Percentiles rank a stretch among this genome's conserved stretches.
These are phyloP conservation scores for Podaxis pistillaris DNA, from an alignment of 768 basidiomycete species.

Conservation along the genomic window DNA sequence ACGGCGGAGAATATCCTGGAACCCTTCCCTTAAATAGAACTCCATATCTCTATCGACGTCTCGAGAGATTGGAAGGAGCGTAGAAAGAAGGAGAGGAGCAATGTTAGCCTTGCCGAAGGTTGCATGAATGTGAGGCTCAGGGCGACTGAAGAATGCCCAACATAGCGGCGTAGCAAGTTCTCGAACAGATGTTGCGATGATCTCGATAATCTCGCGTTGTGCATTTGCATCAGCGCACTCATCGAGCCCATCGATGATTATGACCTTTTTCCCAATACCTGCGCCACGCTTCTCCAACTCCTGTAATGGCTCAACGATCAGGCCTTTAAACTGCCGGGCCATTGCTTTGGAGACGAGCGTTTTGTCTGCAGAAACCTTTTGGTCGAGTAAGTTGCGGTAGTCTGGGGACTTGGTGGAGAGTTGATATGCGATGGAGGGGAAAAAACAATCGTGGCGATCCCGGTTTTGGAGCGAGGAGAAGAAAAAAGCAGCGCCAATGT, in stretches of 20 bases:
- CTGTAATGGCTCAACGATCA: not conserved
- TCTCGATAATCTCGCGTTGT: not conserved
- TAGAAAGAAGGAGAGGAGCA: not conserved
- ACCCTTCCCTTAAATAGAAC: not conserved
- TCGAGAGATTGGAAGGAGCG: not conserved
- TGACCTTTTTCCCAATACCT: not conserved
- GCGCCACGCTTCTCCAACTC: not conserved
- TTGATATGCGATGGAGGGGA: constrained; percentile 3
- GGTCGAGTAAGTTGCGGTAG: not conserved
- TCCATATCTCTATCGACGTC: not conserved
- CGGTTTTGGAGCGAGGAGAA: not conserved
- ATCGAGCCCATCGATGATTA: not conserved
- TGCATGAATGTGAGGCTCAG: not conserved
- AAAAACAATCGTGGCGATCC: not conserved
- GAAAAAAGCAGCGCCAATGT: constrained; percentile 1
- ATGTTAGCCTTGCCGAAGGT: not conserved
- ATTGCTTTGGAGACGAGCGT: not conserved
- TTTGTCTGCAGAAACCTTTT: not conserved
- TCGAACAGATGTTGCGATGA: not conserved
- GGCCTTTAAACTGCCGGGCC: not conserved
- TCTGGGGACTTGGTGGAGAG: not conserved
- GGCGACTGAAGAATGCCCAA: constrained; percentile 4
- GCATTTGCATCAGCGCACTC: not conserved
- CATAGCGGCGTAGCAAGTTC: not conserved
- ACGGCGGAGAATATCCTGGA: not conserved